These are phyloP conservation scores for Rhizopus microsporus DNA, from an alignment of 371 early-diverging fungal genomes.

Conservation along the genomic window DNA sequence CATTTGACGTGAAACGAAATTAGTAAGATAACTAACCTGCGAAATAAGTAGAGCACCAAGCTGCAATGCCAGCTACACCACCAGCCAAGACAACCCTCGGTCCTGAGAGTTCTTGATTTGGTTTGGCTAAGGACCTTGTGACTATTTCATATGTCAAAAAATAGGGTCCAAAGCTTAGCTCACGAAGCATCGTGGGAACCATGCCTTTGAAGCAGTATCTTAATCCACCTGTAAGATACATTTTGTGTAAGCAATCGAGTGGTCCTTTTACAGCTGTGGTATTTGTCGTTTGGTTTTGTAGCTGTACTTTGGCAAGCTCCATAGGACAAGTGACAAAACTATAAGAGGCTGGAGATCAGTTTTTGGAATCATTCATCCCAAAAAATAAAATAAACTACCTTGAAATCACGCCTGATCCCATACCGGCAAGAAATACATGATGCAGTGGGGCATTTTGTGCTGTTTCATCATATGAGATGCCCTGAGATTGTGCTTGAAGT, in stretches of 20 bases:
- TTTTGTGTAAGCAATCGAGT: conserved; percentile 60
- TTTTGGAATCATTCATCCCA: neutral
- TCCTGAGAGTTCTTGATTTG: conserved; percentile 48
- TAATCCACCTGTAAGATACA: conserved; percentile 59
- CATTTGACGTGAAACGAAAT: neutral
- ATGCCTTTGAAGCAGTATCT: conserved; percentile 70
- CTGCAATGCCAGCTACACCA: conserved; percentile 75
- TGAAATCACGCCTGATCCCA: conserved; percentile 65
- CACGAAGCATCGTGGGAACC: conserved; percentile 63
- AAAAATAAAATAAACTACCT: conserved; percentile 38
- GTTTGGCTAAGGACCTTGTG: conserved; percentile 37
- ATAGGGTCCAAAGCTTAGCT: conserved; percentile 80
- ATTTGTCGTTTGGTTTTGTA: conserved; percentile 54
- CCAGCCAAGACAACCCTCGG: conserved; percentile 68
- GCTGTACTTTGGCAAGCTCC: conserved; percentile 69
- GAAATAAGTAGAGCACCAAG: conserved; percentile 81
- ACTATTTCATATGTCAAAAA: conserved; percentile 74
- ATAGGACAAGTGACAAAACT: conserved; percentile 65
- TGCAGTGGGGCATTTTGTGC: conserved; percentile 28
- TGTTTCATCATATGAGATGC: conserved; percentile 7
- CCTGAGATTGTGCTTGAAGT: conserved; percentile 31
- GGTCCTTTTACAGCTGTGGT: conserved; percentile 45
- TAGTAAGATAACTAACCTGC: conserved; percentile 41
- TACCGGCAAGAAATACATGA: conserved; percentile 64
- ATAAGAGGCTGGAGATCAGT: neutral